phyloP scores from a whole-genome alignment of 192 early-diverging fungal genomes.

The Podila verticillata region DNA sequence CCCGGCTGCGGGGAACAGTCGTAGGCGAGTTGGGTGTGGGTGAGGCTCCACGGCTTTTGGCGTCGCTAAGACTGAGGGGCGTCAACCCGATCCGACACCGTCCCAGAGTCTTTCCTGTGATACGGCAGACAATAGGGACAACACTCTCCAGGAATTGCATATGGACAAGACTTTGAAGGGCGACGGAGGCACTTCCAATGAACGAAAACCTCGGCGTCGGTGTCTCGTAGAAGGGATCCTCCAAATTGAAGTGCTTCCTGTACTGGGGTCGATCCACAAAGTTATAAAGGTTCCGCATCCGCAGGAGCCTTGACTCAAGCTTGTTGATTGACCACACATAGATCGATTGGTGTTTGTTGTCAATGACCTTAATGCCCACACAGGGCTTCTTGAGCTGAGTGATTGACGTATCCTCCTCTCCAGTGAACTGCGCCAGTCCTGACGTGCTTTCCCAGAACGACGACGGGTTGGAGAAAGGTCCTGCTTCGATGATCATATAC shows the following conservation, averaged over 20 bases:
- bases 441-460: conserved; percentile 65
- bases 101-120: conserved; percentile 55
- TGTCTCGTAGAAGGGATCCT: conserved; percentile 69
- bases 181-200: conserved; percentile 59
- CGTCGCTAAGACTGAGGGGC: conserved; percentile 39
- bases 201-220: conserved; percentile 63
- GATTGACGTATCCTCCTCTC: conserved; percentile 58
- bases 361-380: conserved; percentile 65
- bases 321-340: conserved; percentile 74
- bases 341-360: conserved; percentile 60
- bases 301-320: conserved; percentile 65
- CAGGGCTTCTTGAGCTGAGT: conserved; percentile 56
- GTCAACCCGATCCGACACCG: conserved; percentile 54
- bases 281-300: conserved; percentile 77
- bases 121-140: conserved; percentile 56
- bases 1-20: conserved; percentile 12
- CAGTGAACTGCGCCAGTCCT: conserved; percentile 57
- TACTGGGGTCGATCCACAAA: conserved; percentile 66
- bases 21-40: conserved; percentile 33
- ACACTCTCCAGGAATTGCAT: conserved; percentile 57
- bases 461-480: conserved; percentile 56
- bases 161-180: conserved; percentile 52
- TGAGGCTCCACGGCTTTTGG: conserved; percentile 18
- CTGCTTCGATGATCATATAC: conserved; percentile 78
- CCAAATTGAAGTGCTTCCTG: conserved; percentile 63